These are phyloP conservation scores for Cordyceps pruinosa DNA, from an alignment of 2,329 filamentous ascomycete genomes.

Conservation along the genomic window DNA sequence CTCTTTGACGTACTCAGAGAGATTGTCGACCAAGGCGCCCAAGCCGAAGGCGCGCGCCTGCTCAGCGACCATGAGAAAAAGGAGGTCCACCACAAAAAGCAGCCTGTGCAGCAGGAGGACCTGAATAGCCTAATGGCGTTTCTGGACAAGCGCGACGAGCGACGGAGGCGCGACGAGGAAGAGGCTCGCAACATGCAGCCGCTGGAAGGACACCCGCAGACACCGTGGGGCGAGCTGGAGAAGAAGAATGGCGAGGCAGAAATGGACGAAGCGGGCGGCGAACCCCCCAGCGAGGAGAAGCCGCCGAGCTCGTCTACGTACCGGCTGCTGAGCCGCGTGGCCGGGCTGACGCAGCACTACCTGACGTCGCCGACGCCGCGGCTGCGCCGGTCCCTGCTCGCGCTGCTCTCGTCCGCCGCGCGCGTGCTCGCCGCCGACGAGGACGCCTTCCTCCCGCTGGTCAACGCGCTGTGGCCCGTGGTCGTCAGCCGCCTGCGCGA, in stretches of 20 bases:
- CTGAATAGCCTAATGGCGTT: slow-evolving; percentile 46
- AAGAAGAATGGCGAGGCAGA: slow-evolving; percentile 25
- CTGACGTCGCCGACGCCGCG: slow-evolving; percentile 76
- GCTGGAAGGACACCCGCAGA: slow-evolving; percentile 26
- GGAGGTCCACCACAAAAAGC: slow-evolving; percentile 37
- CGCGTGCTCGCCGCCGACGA: slow-evolving; percentile 69
- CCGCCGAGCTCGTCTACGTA: slow-evolving; percentile 72
- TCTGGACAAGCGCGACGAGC: slow-evolving; percentile 50
- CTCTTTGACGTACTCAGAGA: slow-evolving; percentile 78
- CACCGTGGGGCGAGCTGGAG: slow-evolving; percentile 32
- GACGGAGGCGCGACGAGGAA: slow-evolving; percentile 27
- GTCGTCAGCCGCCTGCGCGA: slow-evolving; percentile 63
- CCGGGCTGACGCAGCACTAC: slow-evolving; percentile 80
- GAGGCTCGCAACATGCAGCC: slow-evolving; percentile 28
- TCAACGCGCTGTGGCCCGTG: slow-evolving; percentile 88
- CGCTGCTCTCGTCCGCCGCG: slow-evolving; percentile 66
- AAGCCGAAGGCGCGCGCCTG: slow-evolving; percentile 41
- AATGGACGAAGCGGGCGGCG: slow-evolving; percentile 24
- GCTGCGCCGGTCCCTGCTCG: slow-evolving; percentile 70
- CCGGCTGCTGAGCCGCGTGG: slow-evolving; percentile 72
- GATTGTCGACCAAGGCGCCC: slow-evolving; percentile 75
- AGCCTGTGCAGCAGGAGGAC: slow-evolving; percentile 23
- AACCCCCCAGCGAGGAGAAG: slow-evolving; percentile 31
- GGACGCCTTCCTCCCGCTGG: slow-evolving; percentile 76
- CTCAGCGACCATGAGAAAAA: slow-evolving; percentile 33